These are phyloP conservation scores for Curvularia sp. DNA, from an alignment of 2,329 filamentous ascomycete species.

Conservation along the genomic window DNA sequence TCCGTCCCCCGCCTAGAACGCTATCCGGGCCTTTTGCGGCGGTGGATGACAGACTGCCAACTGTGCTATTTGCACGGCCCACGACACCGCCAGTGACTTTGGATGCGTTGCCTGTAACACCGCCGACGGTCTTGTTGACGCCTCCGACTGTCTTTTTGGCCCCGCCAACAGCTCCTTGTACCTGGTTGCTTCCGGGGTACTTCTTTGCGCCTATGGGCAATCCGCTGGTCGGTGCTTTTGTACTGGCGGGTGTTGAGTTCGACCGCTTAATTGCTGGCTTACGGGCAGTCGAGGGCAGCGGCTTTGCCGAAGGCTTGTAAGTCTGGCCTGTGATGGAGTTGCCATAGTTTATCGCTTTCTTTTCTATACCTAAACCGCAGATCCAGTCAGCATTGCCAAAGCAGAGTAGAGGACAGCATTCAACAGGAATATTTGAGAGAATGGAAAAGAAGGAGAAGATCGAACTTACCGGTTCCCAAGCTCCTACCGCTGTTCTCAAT, in stretches of 20 bases:
- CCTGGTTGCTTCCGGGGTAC: conserved; percentile 32
- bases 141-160: conserved; percentile 35
- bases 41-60: conserved; percentile 14
- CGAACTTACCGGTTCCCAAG: conserved; percentile 41
- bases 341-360: conserved; percentile 41
- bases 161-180: conserved; percentile 15
- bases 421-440: not conserved
- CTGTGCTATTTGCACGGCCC: conserved; percentile 24
- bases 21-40: conserved; percentile 14
- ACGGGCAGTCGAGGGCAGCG: conserved; percentile 40
- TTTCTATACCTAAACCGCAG: conserved; percentile 38
- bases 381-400: not conserved
- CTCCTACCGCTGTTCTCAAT: conserved; percentile 46
- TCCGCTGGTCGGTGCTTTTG: conserved; percentile 25
- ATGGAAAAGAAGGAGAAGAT: not conserved
- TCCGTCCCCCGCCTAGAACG: conserved; percentile 20
- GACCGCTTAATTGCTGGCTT: conserved; percentile 45
- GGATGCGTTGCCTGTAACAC: conserved; percentile 18
- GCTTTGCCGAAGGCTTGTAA: conserved; percentile 37
- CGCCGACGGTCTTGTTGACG: conserved; percentile 23
- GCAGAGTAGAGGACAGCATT: not conserved
- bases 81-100: conserved; percentile 15
- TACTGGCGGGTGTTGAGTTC: conserved; percentile 42
- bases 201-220: conserved; percentile 43
- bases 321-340: conserved; percentile 40